Conservation (phyloP, 2,329 filamentous ascomycete species). For the Raffaelea albimanens region DNA sequence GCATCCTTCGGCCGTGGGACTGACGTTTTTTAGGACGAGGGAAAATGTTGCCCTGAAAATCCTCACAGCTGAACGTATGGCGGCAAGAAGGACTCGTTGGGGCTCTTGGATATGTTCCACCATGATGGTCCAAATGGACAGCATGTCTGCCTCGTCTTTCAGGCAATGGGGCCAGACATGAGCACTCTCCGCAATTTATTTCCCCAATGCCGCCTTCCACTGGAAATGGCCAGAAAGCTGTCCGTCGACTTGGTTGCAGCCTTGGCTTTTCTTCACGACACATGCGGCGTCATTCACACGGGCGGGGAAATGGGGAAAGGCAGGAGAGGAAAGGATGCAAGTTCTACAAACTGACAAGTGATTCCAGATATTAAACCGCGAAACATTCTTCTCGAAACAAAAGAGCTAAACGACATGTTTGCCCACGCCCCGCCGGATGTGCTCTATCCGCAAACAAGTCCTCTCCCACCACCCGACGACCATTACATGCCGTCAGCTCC, state of each 20-base stretch:
- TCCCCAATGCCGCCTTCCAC: not conserved
- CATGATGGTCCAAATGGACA: no score
- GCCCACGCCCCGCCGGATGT: not conserved
- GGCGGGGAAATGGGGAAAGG: not conserved
- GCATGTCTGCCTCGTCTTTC: no score
- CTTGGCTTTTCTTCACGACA: constrained; percentile 4
- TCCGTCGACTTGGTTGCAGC: not conserved
- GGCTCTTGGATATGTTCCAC: no score
- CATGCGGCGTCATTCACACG: constrained; percentile 4
- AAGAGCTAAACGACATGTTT: constrained; percentile 1
- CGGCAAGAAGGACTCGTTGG: no score
- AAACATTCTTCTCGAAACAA: constrained; percentile 5
- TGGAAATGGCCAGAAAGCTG: not conserved
- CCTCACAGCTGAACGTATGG: no score
- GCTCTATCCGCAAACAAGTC: not conserved
- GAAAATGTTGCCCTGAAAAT: no score
- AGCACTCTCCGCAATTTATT: no score
- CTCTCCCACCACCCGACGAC: not conserved
- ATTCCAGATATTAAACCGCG: constrained; percentile 6
- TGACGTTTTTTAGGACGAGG: no score
- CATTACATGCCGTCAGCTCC: no score
- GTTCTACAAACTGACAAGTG: not conserved
- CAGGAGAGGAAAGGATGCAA: not conserved
- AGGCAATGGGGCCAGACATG: no score
- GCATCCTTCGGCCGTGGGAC: no score